Evolutionary conservation across 148 eudicot species (phyloP).

Genomic region (Oxyria digyna): DNA sequence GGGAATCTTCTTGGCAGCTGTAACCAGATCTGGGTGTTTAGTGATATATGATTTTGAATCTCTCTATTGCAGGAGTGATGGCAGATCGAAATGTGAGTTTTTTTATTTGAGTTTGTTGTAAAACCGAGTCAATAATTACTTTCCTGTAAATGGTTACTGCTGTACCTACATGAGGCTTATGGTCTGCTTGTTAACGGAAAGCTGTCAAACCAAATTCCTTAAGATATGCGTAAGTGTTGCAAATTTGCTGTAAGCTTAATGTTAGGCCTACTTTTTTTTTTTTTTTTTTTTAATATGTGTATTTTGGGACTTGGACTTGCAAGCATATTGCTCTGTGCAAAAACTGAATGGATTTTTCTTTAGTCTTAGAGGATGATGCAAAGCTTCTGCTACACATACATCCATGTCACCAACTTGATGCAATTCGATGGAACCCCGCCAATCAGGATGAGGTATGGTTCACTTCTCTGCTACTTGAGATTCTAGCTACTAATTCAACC

Average conservation of each 20-base stretch:
- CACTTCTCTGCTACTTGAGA: neutral
- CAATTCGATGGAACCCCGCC: slow-evolving; percentile 71
- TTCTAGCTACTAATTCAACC: neutral
- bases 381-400: slow-evolving; percentile 68
- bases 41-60: slow-evolving; percentile 72
- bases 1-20: slow-evolving; percentile 89
- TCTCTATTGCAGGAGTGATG: slow-evolving; percentile 48
- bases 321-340: neutral
- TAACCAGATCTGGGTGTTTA: slow-evolving; percentile 78
- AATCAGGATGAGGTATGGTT: slow-evolving; percentile 79
- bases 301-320: no score
- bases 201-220: neutral
- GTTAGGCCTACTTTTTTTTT: neutral
- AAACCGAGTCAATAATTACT: no score
- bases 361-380: slow-evolving; percentile 53
- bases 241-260: neutral
- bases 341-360: slow-evolving; percentile 4
- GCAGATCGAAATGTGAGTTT: slow-evolving; percentile 19
- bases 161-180: neutral
- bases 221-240: neutral
- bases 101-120: neutral
- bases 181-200: neutral
- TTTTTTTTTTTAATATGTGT: no score
- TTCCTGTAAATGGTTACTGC: neutral
- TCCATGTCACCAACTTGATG: slow-evolving; percentile 36